A percentile compares a stretch with the other conserved stretches of the same genome.
phyloP scores from a whole-genome alignment of 1,284 basidiomycete genomes.

The Stygiomarasmius scandens region DNA sequence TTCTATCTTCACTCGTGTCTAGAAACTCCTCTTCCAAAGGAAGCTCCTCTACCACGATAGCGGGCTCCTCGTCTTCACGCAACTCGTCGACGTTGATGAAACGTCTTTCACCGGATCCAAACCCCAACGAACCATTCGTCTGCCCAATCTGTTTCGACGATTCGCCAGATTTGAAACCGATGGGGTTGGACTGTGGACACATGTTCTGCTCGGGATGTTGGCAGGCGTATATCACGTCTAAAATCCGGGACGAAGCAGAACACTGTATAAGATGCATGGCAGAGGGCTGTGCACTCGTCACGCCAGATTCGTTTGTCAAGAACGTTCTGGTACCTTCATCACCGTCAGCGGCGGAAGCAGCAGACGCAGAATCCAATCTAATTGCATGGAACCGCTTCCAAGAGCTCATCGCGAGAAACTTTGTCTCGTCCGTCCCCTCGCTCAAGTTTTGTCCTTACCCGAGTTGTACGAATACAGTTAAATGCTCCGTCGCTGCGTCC shows the following conservation, averaged over 20 bases:
- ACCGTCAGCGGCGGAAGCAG: not conserved
- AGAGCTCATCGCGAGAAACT: slow-evolving; percentile 87
- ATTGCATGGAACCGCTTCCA: slow-evolving; percentile 72
- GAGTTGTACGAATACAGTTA: slow-evolving; percentile 85
- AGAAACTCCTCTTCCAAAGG: slow-evolving; percentile 36
- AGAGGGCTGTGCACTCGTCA: slow-evolving; percentile 81
- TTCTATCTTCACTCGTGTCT: slow-evolving; percentile 23
- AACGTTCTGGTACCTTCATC: slow-evolving; percentile 34
- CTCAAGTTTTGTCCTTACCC: slow-evolving; percentile 94
- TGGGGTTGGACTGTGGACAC: slow-evolving; percentile 79
- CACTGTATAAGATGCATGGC: slow-evolving; percentile 93
- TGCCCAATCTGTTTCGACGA: slow-evolving; percentile 94
- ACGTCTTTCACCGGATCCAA: slow-evolving; percentile 33
- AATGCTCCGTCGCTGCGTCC: slow-evolving; percentile 77
- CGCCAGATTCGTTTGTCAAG: slow-evolving; percentile 66
- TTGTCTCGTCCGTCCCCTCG: slow-evolving; percentile 82
- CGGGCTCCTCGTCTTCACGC: slow-evolving; percentile 25
- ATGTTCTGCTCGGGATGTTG: slow-evolving; percentile 89
- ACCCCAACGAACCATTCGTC: slow-evolving; percentile 57
- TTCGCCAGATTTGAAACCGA: slow-evolving; percentile 55
- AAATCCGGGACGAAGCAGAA: slow-evolving; percentile 91
- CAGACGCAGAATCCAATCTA: slow-evolving; percentile 41
- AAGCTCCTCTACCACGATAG: slow-evolving; percentile 19
- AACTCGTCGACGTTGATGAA: slow-evolving; percentile 23
- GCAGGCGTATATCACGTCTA: slow-evolving; percentile 80